Base-by-base conservation (phyloP, 352 stramenopile species). In the Globisporangium nagaii region DNA sequence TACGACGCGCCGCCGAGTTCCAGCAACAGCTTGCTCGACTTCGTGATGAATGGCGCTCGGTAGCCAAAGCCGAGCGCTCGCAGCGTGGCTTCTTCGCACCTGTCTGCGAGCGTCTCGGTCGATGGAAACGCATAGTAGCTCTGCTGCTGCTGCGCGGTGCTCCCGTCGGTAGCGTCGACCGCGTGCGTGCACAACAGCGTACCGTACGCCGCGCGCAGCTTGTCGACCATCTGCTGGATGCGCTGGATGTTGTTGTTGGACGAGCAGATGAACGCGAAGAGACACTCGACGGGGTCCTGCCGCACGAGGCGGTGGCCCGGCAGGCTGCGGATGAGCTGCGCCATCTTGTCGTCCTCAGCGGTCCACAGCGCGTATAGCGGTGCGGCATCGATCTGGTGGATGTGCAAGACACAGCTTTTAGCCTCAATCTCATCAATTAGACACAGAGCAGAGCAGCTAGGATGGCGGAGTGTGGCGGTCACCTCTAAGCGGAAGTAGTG, bases 241-340 rank as follows among this genome's bases (percentile, higher is more conserved):
- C 97, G 73, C 37, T 84, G 65, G 68, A 99, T 99, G 70, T 99
- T 98, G 76, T 99, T 99, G 75, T 99, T 99, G 52, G 86, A 98
- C 19, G 88, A 98, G 70, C 95, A 99, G 42, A 99, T 98, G 75
- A 99, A 99, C 31, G 88, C 96, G 57, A 98, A 91, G 25, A 99
- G 75, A 70, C 95, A 98, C 71, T 99, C 96, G 25, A 96, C 75
- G 3, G 95, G 95, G 63, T 98, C 88, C 65, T 99, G 96, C 10
- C 93, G 68, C 11, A 98, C 48, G 35, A 98, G 85, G 31, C 95
- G 71, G 30, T 98, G 79, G 5, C 95, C 95, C 7, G 82, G 84
- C 25, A 98, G 73, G 15, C 62, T 73, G 31, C 48, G 58, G 3
- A 93, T 86, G 58, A 97, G 84, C 35, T 65, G 65, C 10, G 79